Conservation (phyloP, 2,329 filamentous ascomycete species). For the Aspergillus fischeri region DNA sequence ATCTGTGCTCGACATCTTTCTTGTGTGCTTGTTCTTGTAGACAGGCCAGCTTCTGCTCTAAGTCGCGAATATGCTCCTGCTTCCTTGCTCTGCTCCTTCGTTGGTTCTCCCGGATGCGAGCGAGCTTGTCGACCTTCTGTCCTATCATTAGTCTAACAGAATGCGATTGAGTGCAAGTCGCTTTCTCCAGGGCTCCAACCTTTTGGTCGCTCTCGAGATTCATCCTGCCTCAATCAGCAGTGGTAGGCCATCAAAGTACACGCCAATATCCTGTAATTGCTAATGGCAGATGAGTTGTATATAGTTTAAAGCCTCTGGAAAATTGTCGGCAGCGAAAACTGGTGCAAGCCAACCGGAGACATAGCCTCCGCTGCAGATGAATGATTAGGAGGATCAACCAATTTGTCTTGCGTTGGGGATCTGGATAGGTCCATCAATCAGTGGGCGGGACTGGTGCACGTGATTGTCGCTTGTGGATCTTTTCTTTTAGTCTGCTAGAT, state of each 20-base stretch:
- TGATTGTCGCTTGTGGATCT: not conserved
- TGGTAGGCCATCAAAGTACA: not conserved
- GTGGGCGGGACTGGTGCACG: not conserved
- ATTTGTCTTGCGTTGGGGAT: not conserved
- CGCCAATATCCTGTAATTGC: not conserved
- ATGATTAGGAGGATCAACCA: not conserved
- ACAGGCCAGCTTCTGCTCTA: constrained; percentile 29
- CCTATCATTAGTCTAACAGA: not conserved
- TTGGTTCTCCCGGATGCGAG: constrained; percentile 39
- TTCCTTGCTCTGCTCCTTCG: constrained; percentile 34
- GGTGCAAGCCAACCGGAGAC: not conserved
- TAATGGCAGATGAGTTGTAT: not conserved
- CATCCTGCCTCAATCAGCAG: not conserved
- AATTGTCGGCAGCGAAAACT: not conserved
- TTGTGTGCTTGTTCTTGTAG: constrained; percentile 26
- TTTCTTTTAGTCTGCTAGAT: not conserved
- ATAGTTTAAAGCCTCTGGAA: not conserved
- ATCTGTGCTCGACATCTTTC: constrained; percentile 31
- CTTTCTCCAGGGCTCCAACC: constrained; percentile 4
- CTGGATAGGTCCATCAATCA: not conserved
- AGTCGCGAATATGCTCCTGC: constrained; percentile 34
- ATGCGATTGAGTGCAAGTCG: not conserved
- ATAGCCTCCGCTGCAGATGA: not conserved
- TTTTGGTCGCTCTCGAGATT: constrained; percentile 6
- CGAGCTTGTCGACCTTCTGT: constrained; percentile 31